Evolutionary conservation across 306 rosid species (phyloP).

Genomic region (Vigna mungo): DNA sequence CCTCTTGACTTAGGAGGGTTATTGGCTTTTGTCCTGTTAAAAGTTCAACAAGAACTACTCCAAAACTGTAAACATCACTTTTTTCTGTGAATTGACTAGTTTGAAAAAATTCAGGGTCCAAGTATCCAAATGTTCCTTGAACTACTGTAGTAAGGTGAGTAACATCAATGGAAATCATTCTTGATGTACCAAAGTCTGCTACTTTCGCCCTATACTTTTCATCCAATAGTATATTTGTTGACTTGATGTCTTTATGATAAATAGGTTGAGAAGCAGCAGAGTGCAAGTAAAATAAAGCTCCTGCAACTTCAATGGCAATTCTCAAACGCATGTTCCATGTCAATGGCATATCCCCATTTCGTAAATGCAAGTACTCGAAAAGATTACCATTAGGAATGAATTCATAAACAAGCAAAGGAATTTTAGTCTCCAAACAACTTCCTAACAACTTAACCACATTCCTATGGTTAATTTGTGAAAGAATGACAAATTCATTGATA

Average conservation of each 20-base stretch:
- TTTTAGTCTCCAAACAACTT: slow-evolving; percentile 17
- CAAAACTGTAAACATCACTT: neutral
- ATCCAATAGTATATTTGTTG: slow-evolving; percentile 50
- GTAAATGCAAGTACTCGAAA: slow-evolving; percentile 24
- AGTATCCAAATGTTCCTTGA: slow-evolving; percentile 27
- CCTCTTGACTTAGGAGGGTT: neutral
- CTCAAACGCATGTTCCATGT: slow-evolving; percentile 19
- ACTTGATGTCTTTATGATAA: slow-evolving; percentile 48
- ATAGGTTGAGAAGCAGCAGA: slow-evolving; percentile 46
- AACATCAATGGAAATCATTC: slow-evolving; percentile 39
- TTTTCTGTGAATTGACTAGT: slow-evolving; percentile 23
- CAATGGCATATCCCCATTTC: slow-evolving; percentile 19
- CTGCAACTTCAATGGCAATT: slow-evolving; percentile 8
- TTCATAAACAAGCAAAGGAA: slow-evolving; percentile 14
- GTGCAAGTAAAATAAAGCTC: slow-evolving; percentile 38
- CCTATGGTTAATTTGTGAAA: slow-evolving; percentile 21
- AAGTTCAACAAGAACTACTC: slow-evolving; percentile 23
- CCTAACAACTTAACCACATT: slow-evolving; percentile 19
- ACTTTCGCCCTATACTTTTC: slow-evolving; percentile 43
- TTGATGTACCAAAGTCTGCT: slow-evolving; percentile 50
- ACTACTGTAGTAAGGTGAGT: slow-evolving; percentile 18
- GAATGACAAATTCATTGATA: slow-evolving; percentile 5
- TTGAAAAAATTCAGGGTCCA: slow-evolving; percentile 15
- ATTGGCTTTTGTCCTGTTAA: slow-evolving; percentile 3
- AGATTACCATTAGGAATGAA: slow-evolving; percentile 26